Conservation (phyloP, 2,329 filamentous ascomycete genomes). For the Bretziella fagacearum region DNA sequence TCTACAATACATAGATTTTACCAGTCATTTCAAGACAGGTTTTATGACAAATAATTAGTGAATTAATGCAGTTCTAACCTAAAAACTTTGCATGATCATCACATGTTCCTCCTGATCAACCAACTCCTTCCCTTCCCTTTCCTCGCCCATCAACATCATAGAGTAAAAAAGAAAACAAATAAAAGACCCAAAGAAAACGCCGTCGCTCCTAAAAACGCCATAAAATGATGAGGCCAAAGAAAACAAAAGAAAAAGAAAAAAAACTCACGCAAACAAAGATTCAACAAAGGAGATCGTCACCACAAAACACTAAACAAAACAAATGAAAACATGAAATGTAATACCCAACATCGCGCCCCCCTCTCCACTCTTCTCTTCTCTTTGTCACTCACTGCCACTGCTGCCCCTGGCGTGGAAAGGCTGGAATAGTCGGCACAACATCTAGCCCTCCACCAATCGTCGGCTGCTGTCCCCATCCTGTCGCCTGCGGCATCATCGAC, state of each 20-base stretch:
- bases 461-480: slow-evolving; percentile 71
- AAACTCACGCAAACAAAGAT: not conserved
- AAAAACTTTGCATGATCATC: too few species aligned
- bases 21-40: too few species aligned
- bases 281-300: slow-evolving; percentile 3
- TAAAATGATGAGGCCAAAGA: not conserved
- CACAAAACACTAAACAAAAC: not conserved
- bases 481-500: slow-evolving; percentile 73
- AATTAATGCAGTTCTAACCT: too few species aligned
- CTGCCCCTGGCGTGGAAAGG: slow-evolving; percentile 59
- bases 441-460: slow-evolving; percentile 66
- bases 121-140: too few species aligned
- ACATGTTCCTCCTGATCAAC: too few species aligned
- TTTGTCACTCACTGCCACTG: slow-evolving; percentile 34
- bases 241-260: not conserved
- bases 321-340: slow-evolving; percentile 13
- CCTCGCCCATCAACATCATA: too few species aligned
- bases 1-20: too few species aligned
- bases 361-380: not conserved
- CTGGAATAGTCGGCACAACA: slow-evolving; percentile 57
- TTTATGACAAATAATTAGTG: too few species aligned
- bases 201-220: slow-evolving; percentile 8
- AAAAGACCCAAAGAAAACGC: slow-evolving; percentile 10
- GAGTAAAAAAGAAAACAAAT: slow-evolving; percentile 2
- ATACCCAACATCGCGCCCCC: not conserved